Evolutionary conservation across 2,329 filamentous ascomycete species (phyloP).

Genomic region (Aspergillus proliferans): DNA sequence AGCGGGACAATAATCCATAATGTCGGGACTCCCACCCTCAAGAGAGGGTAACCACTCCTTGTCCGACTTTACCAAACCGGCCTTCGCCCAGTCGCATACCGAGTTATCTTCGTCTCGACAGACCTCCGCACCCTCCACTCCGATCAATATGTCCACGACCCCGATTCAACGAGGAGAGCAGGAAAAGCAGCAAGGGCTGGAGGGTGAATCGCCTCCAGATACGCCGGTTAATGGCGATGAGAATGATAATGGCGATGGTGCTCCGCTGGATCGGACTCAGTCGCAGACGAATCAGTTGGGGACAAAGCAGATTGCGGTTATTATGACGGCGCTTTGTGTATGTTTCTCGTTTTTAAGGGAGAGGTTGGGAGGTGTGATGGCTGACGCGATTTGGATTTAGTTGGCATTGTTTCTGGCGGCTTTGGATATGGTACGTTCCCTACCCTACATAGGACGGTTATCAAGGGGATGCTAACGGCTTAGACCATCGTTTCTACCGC

Average conservation of each 20-base stretch:
- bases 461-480: conserved; percentile 1
- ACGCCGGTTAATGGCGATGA: conserved; percentile 4
- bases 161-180: neutral
- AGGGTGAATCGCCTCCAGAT: neutral
- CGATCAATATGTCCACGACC: neutral
- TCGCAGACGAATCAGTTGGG: conserved; percentile 35
- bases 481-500: conserved; percentile 43
- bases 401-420: conserved; percentile 56
- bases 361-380: conserved; percentile 6
- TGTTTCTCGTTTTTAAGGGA: conserved; percentile 4
- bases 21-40: neutral
- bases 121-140: neutral
- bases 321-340: conserved; percentile 39
- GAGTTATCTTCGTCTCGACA: neutral
- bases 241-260: conserved; percentile 9
- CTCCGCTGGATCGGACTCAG: conserved; percentile 24
- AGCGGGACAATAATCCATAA: neutral
- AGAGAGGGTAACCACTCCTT: neutral
- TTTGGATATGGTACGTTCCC: conserved; percentile 47
- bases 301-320: conserved; percentile 35
- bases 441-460: neutral
- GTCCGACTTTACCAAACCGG: neutral
- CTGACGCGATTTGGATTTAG: conserved; percentile 16
- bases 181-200: neutral
- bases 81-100: neutral